Conservation (phyloP, 1,139 yeast genomes). For the Diutina rugosa region DNA sequence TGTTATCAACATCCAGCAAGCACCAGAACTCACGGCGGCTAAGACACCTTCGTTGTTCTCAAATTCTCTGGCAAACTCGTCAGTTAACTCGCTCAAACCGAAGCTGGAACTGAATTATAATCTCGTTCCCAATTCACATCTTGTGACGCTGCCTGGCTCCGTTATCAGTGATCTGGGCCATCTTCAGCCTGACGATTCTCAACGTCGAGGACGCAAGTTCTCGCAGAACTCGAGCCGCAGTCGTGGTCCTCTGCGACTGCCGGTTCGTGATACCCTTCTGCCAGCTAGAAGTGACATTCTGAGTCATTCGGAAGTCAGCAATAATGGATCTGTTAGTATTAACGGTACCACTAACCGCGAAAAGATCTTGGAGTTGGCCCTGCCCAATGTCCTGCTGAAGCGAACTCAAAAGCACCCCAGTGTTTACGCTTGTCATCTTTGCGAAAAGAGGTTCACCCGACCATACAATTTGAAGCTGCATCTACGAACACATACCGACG, state of each 20-base stretch:
- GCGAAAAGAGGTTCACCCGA: slow-evolving; percentile 80
- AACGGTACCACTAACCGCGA: slow-evolving; percentile 25
- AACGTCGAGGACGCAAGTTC: slow-evolving; percentile 20
- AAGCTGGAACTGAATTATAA: background rate
- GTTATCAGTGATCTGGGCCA: slow-evolving; percentile 4
- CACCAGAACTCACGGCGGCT: slow-evolving; percentile 20
- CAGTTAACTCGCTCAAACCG: slow-evolving; percentile 4
- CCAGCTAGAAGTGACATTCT: background rate
- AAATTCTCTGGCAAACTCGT: slow-evolving; percentile 24
- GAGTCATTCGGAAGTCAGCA: background rate
- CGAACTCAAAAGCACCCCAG: slow-evolving; percentile 68
- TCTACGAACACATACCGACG: slow-evolving; percentile 86
- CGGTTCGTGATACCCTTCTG: background rate
- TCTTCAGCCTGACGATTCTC: slow-evolving; percentile 24
- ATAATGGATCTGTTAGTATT: background rate
- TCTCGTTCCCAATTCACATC: background rate
- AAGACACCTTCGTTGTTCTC: slow-evolving; percentile 33
- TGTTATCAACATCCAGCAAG: slow-evolving; percentile 19
- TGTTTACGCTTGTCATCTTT: slow-evolving; percentile 68
- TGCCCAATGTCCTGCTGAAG: slow-evolving; percentile 34
- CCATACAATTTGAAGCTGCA: slow-evolving; percentile 91
- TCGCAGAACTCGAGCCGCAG: slow-evolving; percentile 11
- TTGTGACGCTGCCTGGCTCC: background rate
- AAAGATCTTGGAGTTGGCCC: slow-evolving; percentile 52
- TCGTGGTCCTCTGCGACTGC: background rate